Conservation (phyloP, 345 rosid genomes). For the Bruguiera parviflora region DNA sequence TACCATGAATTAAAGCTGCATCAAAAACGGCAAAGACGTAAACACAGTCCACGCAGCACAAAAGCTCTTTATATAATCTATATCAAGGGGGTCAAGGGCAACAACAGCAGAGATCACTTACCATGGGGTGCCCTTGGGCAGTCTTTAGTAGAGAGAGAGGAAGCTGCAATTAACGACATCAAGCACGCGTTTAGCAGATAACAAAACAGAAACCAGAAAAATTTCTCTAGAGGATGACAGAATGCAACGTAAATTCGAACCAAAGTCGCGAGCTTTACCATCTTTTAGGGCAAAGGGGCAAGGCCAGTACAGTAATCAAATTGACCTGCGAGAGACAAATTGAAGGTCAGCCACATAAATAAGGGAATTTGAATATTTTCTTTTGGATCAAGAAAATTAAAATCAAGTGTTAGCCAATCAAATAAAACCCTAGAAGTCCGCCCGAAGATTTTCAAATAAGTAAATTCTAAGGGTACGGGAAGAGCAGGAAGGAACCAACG, state of each 20-base stretch:
- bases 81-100: background rate
- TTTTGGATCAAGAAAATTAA: too few species aligned
- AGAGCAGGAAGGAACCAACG: too few species aligned
- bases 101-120: conserved; percentile 13
- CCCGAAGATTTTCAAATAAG: too few species aligned
- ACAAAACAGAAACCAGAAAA: background rate
- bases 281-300: background rate
- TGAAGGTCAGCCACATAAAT: too few species aligned
- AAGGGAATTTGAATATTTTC: too few species aligned
- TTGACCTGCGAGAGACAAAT: too few species aligned
- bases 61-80: background rate
- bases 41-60: conserved; percentile 4
- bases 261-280: background rate
- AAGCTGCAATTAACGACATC: conserved; percentile 40
- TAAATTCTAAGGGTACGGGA: too few species aligned
- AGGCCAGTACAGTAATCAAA: background rate
- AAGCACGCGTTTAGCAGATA: background rate
- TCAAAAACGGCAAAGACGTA: background rate
- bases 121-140: conserved; percentile 89
- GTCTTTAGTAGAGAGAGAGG: conserved; percentile 79
- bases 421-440: too few species aligned
- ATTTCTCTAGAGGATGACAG: background rate
- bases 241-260: background rate
- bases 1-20: conserved; percentile 24
- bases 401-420: too few species aligned